Base-by-base conservation (phyloP, 352 stramenopile genomes). In the Globisporangium emineosum region DNA sequence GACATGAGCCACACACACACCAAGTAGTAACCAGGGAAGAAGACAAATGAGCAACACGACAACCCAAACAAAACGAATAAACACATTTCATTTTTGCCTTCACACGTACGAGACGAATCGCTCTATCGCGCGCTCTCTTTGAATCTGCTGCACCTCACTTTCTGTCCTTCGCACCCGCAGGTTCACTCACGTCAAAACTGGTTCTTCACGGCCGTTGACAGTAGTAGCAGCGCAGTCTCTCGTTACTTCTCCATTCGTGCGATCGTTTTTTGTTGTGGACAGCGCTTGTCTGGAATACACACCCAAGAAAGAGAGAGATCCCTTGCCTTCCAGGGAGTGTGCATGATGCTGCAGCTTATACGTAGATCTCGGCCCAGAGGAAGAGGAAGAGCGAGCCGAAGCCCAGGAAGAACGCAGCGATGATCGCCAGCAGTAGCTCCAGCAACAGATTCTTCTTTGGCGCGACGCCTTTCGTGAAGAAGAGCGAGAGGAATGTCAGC, bases 281-380 rank as follows among this genome's bases (percentile, higher is more conserved):
- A n/a, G 50, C 19, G 27, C 25, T 23, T 56, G 51, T 40, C 27
- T 35, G 42, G n/a, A 3, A 40, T 40, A 13, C 33, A 40, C 0
- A 1, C 33, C 33, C 9, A 40, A 40, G 33, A 40, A 40, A 32
- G 29, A 32, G 5, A 32, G 29, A 32, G 33, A 40, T 40, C 37
- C 19, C 15, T 33, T 40, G 29, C 13, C 37, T 45, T 45, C 37
- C 15, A 42, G 49, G 21, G 25, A 17, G 21, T 42, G 49, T 53
- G 17, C 17, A 13, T 60, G 54, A 13, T 4, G 55, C 29, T 30
- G n/a, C 17, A 56, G 29, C 59, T 77, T 81, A 95, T 65, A 93
- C 84, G 80, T 95, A 95, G 75, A 95, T 87, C 71, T 93, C 87
- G 54, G 83, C 85, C 87, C 84, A 95, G 17, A 95, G 78, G 70